phyloP scores from a whole-genome alignment of 2,329 filamentous ascomycete species.

The Cladosporium austrohemisphaericum region DNA sequence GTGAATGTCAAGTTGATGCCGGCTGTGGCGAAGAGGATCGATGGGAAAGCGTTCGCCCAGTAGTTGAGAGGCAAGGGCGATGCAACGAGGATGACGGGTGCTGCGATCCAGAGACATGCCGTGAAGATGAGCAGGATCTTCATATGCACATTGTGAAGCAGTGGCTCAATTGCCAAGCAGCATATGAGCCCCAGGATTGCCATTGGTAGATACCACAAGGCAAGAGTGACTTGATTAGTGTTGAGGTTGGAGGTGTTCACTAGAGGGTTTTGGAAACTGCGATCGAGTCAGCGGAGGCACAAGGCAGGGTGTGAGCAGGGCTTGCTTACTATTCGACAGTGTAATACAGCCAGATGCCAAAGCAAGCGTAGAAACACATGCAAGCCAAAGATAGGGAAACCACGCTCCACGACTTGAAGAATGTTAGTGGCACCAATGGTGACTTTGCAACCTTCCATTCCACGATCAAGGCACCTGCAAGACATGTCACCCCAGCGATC shows the following conservation, averaged over 20 bases:
- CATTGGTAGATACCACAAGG: slow-evolving; percentile 35
- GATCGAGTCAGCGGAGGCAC: slow-evolving; percentile 18
- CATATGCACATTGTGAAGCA: slow-evolving; percentile 30
- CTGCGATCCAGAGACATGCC: slow-evolving; percentile 32
- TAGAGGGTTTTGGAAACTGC: slow-evolving; percentile 8
- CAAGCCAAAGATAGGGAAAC: slow-evolving; percentile 30
- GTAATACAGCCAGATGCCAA: slow-evolving; percentile 33
- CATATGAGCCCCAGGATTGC: slow-evolving; percentile 33
- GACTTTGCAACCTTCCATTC: slow-evolving; percentile 32
- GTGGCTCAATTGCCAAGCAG: slow-evolving; percentile 27
- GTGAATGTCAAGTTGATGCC: slow-evolving; percentile 36
- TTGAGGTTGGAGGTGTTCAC: slow-evolving; percentile 15
- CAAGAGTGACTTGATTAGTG: slow-evolving; percentile 24
- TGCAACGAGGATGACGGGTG: slow-evolving; percentile 33
- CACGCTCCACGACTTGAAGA: slow-evolving; percentile 32
- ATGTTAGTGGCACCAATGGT: slow-evolving; percentile 33
- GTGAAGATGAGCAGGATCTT: slow-evolving; percentile 30
- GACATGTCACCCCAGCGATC: slow-evolving; percentile 24
- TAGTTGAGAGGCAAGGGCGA: slow-evolving; percentile 31
- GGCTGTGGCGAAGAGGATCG: slow-evolving; percentile 34
- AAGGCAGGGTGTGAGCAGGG: not conserved
- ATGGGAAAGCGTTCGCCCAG: slow-evolving; percentile 35
- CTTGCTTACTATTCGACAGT: slow-evolving; percentile 22
- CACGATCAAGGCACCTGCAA: slow-evolving; percentile 29
- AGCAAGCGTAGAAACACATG: slow-evolving; percentile 36